Evolutionary conservation across 2,329 filamentous ascomycete genomes (phyloP).

Genomic region (Trichoderma sp.): DNA sequence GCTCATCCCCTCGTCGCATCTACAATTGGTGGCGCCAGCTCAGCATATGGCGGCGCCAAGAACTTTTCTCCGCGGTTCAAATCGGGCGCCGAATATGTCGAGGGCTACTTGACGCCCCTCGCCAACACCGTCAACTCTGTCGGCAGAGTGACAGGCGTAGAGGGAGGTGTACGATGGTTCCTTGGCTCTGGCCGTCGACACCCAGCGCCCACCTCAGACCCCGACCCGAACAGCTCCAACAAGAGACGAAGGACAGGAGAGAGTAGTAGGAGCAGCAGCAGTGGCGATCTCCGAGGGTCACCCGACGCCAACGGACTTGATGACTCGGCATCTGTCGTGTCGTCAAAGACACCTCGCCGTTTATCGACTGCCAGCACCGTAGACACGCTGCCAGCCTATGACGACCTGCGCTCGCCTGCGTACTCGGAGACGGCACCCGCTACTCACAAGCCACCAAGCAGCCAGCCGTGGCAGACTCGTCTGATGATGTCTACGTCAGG

Average conservation of each 20-base stretch:
- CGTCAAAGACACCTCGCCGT: constrained; percentile 49
- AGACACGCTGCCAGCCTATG: constrained; percentile 82
- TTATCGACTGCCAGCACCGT: constrained; percentile 68
- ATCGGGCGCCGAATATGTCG: constrained; percentile 87
- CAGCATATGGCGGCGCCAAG: constrained; percentile 84
- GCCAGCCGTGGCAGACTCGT: constrained; percentile 73
- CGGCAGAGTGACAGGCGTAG: constrained; percentile 82
- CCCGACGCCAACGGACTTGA: constrained; percentile 18
- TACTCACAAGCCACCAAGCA: constrained; percentile 39
- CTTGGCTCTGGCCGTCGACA: constrained; percentile 63
- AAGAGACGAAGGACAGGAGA: constrained; percentile 62
- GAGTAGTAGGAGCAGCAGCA: constrained; percentile 34
- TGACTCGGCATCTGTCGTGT: constrained; percentile 37
- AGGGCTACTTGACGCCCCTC: constrained; percentile 83
- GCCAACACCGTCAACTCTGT: constrained; percentile 85
- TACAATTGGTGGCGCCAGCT: constrained; percentile 81
- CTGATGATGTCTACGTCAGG: constrained; percentile 90
- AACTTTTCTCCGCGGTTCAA: constrained; percentile 88
- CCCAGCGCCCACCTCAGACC: constrained; percentile 48
- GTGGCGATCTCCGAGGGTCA: constrained; percentile 35
- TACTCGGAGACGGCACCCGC: constrained; percentile 64
- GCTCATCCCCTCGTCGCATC: constrained; percentile 85
- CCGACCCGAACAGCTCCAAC: constrained; percentile 51
- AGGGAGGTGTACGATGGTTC: constrained; percentile 84
- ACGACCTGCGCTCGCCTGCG: constrained; percentile 73